These are phyloP conservation scores for Helicostylum pulchrum DNA, from an alignment of 192 early-diverging fungal species.

Conservation along the genomic window DNA sequence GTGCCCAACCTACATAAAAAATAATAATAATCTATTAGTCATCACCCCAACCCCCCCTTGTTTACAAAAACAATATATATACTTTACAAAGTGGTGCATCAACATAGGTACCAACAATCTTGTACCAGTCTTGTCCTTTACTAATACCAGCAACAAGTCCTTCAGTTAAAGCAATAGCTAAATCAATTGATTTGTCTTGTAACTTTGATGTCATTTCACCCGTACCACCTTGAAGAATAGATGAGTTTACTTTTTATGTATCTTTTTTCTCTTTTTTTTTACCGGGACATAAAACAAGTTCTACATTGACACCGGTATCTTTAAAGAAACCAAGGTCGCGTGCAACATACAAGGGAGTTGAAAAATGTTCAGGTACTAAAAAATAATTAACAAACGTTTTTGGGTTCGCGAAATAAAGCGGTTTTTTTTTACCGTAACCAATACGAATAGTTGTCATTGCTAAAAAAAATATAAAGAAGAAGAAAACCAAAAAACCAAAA, in stretches of 20 bases:
- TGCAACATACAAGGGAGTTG: conserved; percentile 65
- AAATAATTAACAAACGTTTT: background rate
- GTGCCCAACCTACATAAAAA: conserved; percentile 51
- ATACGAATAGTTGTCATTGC: conserved; percentile 10
- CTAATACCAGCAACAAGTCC: conserved; percentile 67
- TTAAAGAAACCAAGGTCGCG: conserved; percentile 55
- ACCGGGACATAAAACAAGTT: conserved; percentile 54
- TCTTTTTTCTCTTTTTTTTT: conserved; percentile 1
- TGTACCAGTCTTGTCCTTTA: conserved; percentile 56
- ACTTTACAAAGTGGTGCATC: conserved; percentile 65
- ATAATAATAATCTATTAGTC: conserved; percentile 22
- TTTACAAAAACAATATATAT: conserved; percentile 25
- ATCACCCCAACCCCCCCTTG: conserved; percentile 4
- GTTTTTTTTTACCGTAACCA: conserved; percentile 16
- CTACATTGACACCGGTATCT: conserved; percentile 48
- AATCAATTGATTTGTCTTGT: conserved; percentile 64
- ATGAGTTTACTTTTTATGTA: no score
- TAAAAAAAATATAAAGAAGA: conserved; percentile 1
- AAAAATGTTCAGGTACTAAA: conserved; percentile 73
- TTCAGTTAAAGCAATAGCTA: conserved; percentile 87
- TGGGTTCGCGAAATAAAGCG: background rate
- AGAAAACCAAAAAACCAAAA: conserved; percentile 4
- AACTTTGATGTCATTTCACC: conserved; percentile 56
- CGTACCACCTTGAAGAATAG: no score
- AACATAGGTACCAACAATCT: conserved; percentile 80